Percentiles rank a stretch among this genome's conserved stretches.
These are phyloP conservation scores for Sorghum bicolor DNA, from an alignment of 176 grass and related monocot species.

Conservation along the genomic window Sorghum_bicolor_NCBIv3 NC_012874.2:6737001-6737500, in stretches of 20 bases:
- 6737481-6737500: no score
- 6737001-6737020: background rate
- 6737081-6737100: background rate
- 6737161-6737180: background rate
- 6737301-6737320: background rate
- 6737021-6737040: constrained; percentile 16
- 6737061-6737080: background rate
- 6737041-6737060: constrained; percentile 3
- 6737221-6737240: background rate
- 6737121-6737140: background rate
- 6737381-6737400: no score
- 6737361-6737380: no score
- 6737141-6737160: background rate
- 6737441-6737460: no score
- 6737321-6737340: background rate
- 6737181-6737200: background rate
- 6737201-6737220: background rate
- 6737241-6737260: background rate
- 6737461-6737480: no score
- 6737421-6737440: no score
- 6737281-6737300: background rate
- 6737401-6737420: no score
- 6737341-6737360: no score
- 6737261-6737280: background rate
- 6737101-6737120: background rate